phyloP scores from a whole-genome alignment of 257 asterid species.

The Catharanthus roseus region DNA sequence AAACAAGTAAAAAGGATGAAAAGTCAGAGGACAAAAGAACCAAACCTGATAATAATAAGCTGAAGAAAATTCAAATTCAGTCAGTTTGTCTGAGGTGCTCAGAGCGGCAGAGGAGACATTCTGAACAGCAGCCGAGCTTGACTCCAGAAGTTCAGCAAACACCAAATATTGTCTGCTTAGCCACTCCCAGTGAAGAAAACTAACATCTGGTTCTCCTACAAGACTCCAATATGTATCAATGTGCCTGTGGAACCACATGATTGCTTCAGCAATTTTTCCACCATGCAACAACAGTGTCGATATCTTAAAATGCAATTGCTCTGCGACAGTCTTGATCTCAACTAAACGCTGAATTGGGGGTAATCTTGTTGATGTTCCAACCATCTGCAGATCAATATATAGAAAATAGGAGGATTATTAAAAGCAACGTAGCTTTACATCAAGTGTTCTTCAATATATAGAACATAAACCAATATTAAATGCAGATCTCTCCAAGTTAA shows the following conservation, averaged over 20 bases:
- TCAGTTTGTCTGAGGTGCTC: slow-evolving; percentile 62
- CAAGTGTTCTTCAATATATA: not conserved
- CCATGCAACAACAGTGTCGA: slow-evolving; percentile 83
- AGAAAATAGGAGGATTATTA: not conserved
- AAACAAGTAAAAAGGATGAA: not conserved
- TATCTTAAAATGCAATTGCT: slow-evolving; percentile 85
- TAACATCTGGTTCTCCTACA: slow-evolving; percentile 66
- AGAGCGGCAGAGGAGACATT: slow-evolving; percentile 41
- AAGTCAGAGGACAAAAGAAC: slow-evolving; percentile 4
- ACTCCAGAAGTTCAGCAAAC: slow-evolving; percentile 86
- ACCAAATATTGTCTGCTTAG: slow-evolving; percentile 84
- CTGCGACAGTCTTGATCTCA: slow-evolving; percentile 85
- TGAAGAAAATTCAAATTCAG: slow-evolving; percentile 78
- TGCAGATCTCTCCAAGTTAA: not conserved
- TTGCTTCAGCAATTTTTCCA: slow-evolving; percentile 84
- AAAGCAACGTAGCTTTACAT: not conserved
- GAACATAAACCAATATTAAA: not conserved
- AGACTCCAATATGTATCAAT: slow-evolving; percentile 59
- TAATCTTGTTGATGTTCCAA: slow-evolving; percentile 81
- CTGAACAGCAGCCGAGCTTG: slow-evolving; percentile 52
- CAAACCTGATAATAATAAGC: slow-evolving; percentile 90
- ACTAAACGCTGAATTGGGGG: slow-evolving; percentile 83
- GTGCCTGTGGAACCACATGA: slow-evolving; percentile 79
- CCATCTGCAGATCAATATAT: slow-evolving; percentile 45
- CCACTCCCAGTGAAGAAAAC: slow-evolving; percentile 97